Evolutionary conservation across 2,329 filamentous ascomycete species (phyloP), one percentile per base, ranked within the genome.

Genomic region (Nemania sp.): DNA sequence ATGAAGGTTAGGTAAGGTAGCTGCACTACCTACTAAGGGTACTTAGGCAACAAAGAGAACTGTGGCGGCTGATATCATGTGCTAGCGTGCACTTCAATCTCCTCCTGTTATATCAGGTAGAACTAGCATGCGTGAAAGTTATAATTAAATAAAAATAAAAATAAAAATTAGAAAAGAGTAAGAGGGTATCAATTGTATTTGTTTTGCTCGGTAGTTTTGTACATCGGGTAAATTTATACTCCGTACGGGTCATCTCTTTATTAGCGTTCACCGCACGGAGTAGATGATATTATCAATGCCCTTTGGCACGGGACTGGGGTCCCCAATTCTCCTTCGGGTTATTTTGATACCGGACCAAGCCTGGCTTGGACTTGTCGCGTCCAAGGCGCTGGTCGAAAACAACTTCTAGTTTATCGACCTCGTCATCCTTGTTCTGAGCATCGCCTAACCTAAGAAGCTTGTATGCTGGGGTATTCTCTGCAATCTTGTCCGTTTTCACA

Each of bases 281-380:
- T 34, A 39, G 2, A 14, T n/a, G 22, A 11, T 7, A 41, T 9
- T 31, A 28, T 91, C 70, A 93, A 78, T 72, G 70, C n/a, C 75
- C 76, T 60, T 71, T 78, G 22, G 82, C 82, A 60, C 77, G 76
- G 47, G 74, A 77, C 83, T 96, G 84, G 1, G 94, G 94, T 0
- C 94, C 94, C 94, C 94, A 99, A 70, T 97, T 94, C 66, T 91
- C 86, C 55, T 88, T 79, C 40, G 94, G 94, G 68, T 97, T 97
- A 56, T 86, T 75, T 75, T 96, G 94, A 72, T 97, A 99, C 59
- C 93, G 80, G 49, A 95, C 85, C 40, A 95, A 78, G 60, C 86
- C 88, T 68, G 83, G 86, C 54, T 76, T 80, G 48, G 82, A 80
- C 58, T 77, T 81, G 55, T 90, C 86, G 62, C 79, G 86, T 0